These are phyloP conservation scores for Trichoderma atrobrunneum DNA, from an alignment of 2,329 filamentous ascomycete species.

Conservation along the genomic window DNA sequence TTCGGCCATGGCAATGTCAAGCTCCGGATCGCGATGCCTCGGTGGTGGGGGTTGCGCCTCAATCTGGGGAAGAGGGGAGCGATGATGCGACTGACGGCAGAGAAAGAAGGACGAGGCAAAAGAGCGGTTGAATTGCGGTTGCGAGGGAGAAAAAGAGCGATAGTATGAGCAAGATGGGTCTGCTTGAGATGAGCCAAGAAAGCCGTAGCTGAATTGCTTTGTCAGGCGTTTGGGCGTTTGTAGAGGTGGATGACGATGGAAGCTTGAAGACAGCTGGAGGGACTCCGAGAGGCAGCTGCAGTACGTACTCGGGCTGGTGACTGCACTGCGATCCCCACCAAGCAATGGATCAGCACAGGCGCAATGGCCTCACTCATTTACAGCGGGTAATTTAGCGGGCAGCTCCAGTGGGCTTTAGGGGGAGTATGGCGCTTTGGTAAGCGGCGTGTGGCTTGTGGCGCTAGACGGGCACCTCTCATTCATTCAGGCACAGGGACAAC, in stretches of 20 bases:
- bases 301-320: conserved; percentile 16
- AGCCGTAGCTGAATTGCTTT: conserved; percentile 3
- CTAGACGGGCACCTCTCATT: not conserved
- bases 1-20: conserved; percentile 58
- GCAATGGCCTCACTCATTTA: not conserved
- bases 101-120: not conserved
- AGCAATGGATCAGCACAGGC: not conserved
- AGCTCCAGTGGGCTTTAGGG: conserved; percentile 5
- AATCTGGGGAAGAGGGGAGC: conserved; percentile 20
- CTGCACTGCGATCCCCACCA: not conserved
- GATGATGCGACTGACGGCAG: conserved; percentile 10
- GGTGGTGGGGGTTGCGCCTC: not conserved
- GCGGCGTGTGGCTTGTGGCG: not conserved
- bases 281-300: conserved; percentile 17
- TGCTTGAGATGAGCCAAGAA: not conserved
- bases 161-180: not conserved
- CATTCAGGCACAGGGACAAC: not conserved
- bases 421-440: not conserved
- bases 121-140: not conserved
- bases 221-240: conserved; percentile 9
- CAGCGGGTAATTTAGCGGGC: not conserved
- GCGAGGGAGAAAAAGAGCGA: conserved; percentile 11
- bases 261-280: conserved; percentile 26
- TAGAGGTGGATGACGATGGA: conserved; percentile 29
- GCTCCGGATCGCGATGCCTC: not conserved